Evolutionary conservation across 1,139 yeast species (phyloP).

Genomic region (Hemisphaericaspora xylofermentans): DNA sequence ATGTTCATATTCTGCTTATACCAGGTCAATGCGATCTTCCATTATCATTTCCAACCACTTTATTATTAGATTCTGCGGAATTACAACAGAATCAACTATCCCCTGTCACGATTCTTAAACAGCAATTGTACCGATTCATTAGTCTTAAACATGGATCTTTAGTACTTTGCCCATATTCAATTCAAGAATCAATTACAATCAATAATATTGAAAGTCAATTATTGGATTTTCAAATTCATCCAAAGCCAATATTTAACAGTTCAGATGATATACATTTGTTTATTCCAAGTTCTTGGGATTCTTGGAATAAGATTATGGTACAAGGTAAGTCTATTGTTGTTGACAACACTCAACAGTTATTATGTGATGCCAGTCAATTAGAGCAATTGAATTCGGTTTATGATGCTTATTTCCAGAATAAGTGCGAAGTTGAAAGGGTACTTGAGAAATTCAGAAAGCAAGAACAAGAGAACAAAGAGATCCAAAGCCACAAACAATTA

Average conservation of each 20-base stretch:
- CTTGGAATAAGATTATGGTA: slow-evolving; percentile 48
- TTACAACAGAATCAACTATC: slow-evolving; percentile 22
- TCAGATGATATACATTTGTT: slow-evolving; percentile 21
- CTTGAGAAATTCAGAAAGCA: not conserved
- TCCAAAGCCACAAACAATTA: not conserved
- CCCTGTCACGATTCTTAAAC: slow-evolving; percentile 30
- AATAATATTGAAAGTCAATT: slow-evolving; percentile 9
- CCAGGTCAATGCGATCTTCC: slow-evolving; percentile 23
- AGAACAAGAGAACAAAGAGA: not conserved
- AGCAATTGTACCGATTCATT: slow-evolving; percentile 54
- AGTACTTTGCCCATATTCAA: slow-evolving; percentile 8
- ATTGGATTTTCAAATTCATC: slow-evolving; percentile 2
- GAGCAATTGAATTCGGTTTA: slow-evolving; percentile 8
- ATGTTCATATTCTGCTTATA: not conserved
- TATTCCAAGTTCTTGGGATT: slow-evolving; percentile 53
- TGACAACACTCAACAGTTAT: slow-evolving; percentile 16
- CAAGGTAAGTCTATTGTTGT: slow-evolving; percentile 31
- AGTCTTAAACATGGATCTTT: slow-evolving; percentile 40
- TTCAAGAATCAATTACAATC: slow-evolving; percentile 6
- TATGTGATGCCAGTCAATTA: slow-evolving; percentile 14
- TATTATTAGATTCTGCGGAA: slow-evolving; percentile 19
- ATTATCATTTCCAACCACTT: slow-evolving; percentile 17
- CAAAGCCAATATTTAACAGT: slow-evolving; percentile 12
- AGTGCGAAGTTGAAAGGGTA: not conserved
- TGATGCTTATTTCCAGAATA: slow-evolving; percentile 7